phyloP scores from a whole-genome alignment of 164 flowering plant species.

The Macadamia integrifolia region DNA sequence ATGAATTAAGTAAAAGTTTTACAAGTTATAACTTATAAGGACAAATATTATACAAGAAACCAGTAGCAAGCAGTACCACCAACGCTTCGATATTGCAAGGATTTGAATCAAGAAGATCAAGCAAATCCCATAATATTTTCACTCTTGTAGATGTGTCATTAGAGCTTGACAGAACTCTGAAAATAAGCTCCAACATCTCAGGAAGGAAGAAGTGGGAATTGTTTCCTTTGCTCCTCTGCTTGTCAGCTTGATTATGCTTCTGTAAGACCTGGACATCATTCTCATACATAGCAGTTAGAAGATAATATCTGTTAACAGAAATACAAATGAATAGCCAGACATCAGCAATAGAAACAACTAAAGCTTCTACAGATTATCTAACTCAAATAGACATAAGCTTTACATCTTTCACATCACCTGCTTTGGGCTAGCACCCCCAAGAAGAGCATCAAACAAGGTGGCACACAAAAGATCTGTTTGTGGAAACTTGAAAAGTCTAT shows the following conservation, averaged over 20 bases:
- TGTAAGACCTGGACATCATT: constrained; percentile 64
- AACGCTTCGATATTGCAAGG: constrained; percentile 84
- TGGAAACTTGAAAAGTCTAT: constrained; percentile 78
- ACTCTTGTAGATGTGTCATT: constrained; percentile 45
- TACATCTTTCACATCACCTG: constrained; percentile 48
- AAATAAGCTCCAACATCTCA: constrained; percentile 74
- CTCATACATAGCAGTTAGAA: constrained; percentile 2
- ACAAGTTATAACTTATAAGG: constrained; percentile 10
- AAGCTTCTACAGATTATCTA: neutral
- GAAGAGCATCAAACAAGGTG: constrained; percentile 93
- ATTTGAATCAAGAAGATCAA: constrained; percentile 92
- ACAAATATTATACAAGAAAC: neutral
- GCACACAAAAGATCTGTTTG: constrained; percentile 83
- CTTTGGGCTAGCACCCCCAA: constrained; percentile 99
- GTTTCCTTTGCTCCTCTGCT: constrained; percentile 50
- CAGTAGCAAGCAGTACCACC: constrained; percentile 50
- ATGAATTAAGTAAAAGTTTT: too few species aligned
- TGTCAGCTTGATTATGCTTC: constrained; percentile 59
- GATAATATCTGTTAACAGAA: neutral
- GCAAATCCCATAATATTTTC: constrained; percentile 69
- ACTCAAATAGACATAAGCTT: neutral
- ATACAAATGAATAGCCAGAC: neutral
- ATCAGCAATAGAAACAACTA: neutral
- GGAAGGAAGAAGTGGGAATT: constrained; percentile 81
- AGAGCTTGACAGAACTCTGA: constrained; percentile 69